Evolutionary conservation across 2,329 filamentous ascomycete genomes (phyloP), one percentile per base, ranked within the genome.

Genomic region (Thielaviopsis cerberus): DNA sequence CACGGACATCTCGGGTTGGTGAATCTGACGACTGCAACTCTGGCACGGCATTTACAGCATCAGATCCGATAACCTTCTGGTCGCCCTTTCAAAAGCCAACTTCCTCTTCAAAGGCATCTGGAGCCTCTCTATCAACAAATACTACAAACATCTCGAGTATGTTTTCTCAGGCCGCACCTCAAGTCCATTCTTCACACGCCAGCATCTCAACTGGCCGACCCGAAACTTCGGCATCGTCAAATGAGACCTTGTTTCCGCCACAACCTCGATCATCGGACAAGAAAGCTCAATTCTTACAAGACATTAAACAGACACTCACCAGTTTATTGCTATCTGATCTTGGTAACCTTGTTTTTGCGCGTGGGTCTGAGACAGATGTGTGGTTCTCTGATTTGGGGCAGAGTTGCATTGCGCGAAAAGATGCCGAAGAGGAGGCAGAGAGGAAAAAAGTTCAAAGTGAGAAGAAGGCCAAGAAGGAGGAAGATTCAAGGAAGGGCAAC

Each of bases 321-420:
- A 90, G 88, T 62, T 74, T 98, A 20, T 72, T 97, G 1, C 72
- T 97, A 25, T 97, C 91, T 54, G 92, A 98, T 67, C 75, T 97
- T 3, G 89, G 90, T 5, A 89, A 84, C 48, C 79, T 88, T 27
- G 84, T 96, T 1, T 92, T 94, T 69, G 81, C 83, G n/a, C 80
- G 80, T 55, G 92, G 92, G 2, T 94, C 89, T 50, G 92, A 98
- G 71, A 97, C 91, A 0, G 92, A 97, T 68, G 76, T 76, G 2
- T 96, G 91, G 85, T 92, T 96, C 63, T 76, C 79, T 56, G 79
- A 79, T 15, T 69, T 89, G 6, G 80, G 81, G 2, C 78, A 83
- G 63, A 74, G 83, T 62, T 83, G 80, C 65, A 80, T 83, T 56
- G 79, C 83, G 45, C 74, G 80, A 25, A 79, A 77, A 53, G 78